These are phyloP conservation scores for Toxoplasma gondii DNA, from an alignment of 169 alveolate genomes.

Conservation along the genomic window DNA sequence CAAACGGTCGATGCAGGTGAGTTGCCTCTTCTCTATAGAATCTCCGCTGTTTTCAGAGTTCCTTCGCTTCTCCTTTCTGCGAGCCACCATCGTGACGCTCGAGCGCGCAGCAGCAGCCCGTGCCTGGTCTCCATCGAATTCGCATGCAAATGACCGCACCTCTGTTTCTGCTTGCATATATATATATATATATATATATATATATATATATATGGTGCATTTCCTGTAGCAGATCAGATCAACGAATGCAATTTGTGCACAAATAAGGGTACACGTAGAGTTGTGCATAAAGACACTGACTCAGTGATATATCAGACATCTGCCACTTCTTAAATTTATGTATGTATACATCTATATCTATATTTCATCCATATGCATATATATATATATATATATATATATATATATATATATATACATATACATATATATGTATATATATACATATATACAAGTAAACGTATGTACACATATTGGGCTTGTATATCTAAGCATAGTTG, in stretches of 20 bases:
- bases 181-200: neutral
- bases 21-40: neutral
- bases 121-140: neutral
- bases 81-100: neutral
- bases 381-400: too few relatives aligned
- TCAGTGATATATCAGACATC: too few relatives aligned
- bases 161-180: neutral
- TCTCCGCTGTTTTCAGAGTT: neutral
- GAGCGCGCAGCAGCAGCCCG: too few relatives aligned
- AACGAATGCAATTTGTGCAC: neutral
- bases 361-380: neutral
- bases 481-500: too few relatives aligned
- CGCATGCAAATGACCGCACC: neutral
- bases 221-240: neutral
- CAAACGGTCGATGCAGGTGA: slow-evolving; percentile 63
- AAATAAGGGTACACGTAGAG: too few relatives aligned
- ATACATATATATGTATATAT: too few relatives aligned
- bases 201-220: too few relatives aligned
- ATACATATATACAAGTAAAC: neutral
- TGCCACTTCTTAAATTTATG: neutral
- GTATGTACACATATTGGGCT: neutral
- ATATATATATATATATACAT: too few relatives aligned
- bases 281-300: too few relatives aligned
- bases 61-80: neutral
- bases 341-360: neutral